Evolutionary conservation across 2,329 filamentous ascomycete species (phyloP).

Genomic region (Cyphellophora europaea): DNA sequence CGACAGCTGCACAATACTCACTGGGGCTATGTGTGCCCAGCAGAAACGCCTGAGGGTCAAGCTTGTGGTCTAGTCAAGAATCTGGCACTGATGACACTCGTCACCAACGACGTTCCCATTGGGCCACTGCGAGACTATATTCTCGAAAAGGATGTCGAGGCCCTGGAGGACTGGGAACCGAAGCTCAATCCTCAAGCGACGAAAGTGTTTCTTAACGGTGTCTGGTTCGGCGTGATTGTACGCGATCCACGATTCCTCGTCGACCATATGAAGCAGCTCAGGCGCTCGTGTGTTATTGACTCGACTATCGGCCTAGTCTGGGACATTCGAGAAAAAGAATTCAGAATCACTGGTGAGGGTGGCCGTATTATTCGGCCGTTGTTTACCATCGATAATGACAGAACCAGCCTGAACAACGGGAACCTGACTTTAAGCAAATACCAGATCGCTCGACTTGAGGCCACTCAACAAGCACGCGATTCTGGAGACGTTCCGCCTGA

Average conservation of each 20-base stretch:
- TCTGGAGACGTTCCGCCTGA: constrained; percentile 26
- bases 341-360: constrained; percentile 97
- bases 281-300: constrained; percentile 73
- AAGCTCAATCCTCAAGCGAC: constrained; percentile 80
- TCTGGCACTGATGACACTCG: constrained; percentile 93
- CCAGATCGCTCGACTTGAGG: constrained; percentile 67
- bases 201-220: constrained; percentile 96
- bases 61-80: constrained; percentile 99
- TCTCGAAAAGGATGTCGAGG: constrained; percentile 90
- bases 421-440: constrained; percentile 75
- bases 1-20: constrained; percentile 97
- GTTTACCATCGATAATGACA: constrained; percentile 85
- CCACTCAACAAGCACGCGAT: constrained; percentile 42
- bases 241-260: constrained; percentile 81
- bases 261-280: constrained; percentile 64
- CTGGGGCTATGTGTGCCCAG: constrained; percentile 94
- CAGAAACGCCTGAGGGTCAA: constrained; percentile 95
- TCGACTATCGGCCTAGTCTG: constrained; percentile 90
- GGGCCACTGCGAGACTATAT: constrained; percentile 91
- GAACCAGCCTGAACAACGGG: constrained; percentile 63
- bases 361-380: constrained; percentile 89
- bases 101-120: constrained; percentile 86
- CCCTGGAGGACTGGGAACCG: constrained; percentile 89
- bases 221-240: constrained; percentile 86
- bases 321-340: constrained; percentile 93